Base-by-base conservation (phyloP, 2,329 filamentous ascomycete genomes). In the Aspergillus tubingensis region DNA sequence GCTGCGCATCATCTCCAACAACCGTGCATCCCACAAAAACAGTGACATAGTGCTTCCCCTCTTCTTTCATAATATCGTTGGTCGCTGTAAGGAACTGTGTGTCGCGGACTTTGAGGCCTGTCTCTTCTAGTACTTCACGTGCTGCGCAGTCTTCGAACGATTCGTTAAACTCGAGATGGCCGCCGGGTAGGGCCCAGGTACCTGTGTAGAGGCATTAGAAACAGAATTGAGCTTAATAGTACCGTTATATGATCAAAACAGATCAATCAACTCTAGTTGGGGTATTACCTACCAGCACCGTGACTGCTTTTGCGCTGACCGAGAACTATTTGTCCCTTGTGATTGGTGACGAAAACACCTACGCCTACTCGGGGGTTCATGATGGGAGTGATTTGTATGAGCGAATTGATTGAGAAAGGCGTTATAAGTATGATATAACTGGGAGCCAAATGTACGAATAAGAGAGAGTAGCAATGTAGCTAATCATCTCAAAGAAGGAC, bases 41-140 rank as follows among this genome's bases (percentile, higher is more conserved):
- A 0, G 91, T 93, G 52, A 92, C 81, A 68, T 93, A 94, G 70
- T 94, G 91, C 73, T 88, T 91, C 0, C 75, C 75, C n/a, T 83
- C 81, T 0, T 71, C 69, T 1, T 74, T 68, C 70, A 92, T 90
- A 0, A 90, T 70, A 66, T 88, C 86, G 69, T 92, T 91, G 4
- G 88, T 91, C 0, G 86, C 82, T 0, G 83, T 85, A 0, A 88
- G 65, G 41, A 89, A 82, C 48, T 78, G 80, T 4, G 84, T 53
- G 6, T 82, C 79, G 1, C 73, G 77, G 1, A 92, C 79, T 0
- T 74, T 67, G 0, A 92, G 79, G 0, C 84, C 88, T 0, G 90
- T 91, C 70, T 94, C 91, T 71, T 94, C 91, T 0, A 85, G 70
- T 0, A 85, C 80, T 74, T 94, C 91, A 3, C 91, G 83, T 48